Evolutionary conservation across 768 basidiomycete genomes (phyloP), one percentile per base, ranked within the genome.

Genomic region (Boletus tomentosulus): DNA sequence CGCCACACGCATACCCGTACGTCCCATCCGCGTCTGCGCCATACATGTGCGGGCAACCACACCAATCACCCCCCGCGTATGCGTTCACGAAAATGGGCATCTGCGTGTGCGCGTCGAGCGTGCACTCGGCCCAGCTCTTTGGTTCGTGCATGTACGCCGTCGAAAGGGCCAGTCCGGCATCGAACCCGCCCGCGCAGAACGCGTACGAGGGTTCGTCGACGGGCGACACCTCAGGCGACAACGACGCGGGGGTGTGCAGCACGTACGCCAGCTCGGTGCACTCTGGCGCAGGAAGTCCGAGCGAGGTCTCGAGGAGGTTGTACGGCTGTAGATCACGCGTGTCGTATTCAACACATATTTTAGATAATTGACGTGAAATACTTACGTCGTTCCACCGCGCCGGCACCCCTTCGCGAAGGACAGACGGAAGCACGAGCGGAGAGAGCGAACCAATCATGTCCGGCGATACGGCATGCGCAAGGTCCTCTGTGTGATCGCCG

Each of bases 311-410:
- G 38, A 69, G 65, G 61, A 69, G 68, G 61, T 69, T 69, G 30
- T 66, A 71, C 46, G 68, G 65, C 68, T 69, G 53, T 54, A 22
- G 39, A 41, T 41, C 10, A 12, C 11, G 22, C 22, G 13, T 25
- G 15, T 47, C 33, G 22, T 15, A n/a, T 34, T 47, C 19, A 47
- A 33, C 12, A 22, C 11, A 46, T 3, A 24, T 8, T 16, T 19
- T 13, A 51, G 19, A 33, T 44, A 35, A 35, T 45, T 49, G 31
- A 46, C 47, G 44, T 56, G 48, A 24, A 22, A 46, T 56, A 57
- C 67, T 69, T 57, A 69, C 69, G 61, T 70, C 64, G 58, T 69
- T 69, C 68, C 68, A 69, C 25, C 68, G 69, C 19, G 69, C 67
- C 7, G 69, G 62, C 27, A 50, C 52, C 15, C 58, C 67, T 46